phyloP scores from a whole-genome alignment of 306 rosid genomes.

The Medicago lupulina region DNA sequence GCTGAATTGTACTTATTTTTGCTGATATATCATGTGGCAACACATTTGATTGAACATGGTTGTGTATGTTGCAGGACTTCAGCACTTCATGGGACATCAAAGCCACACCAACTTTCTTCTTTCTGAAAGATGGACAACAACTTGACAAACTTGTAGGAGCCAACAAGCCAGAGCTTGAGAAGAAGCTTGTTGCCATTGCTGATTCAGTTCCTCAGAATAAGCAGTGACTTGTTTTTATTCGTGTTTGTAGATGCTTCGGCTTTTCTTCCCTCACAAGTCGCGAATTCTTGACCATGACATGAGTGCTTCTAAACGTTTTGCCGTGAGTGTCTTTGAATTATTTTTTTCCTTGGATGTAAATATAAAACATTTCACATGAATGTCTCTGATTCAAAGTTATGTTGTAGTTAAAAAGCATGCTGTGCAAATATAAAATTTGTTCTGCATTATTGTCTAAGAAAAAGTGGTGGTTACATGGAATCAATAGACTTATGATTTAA shows the following conservation, averaged over 20 bases:
- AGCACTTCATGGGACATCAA: constrained; percentile 96
- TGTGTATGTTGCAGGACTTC: constrained; percentile 72
- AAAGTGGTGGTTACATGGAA: neutral
- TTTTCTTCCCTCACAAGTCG: constrained; percentile 14
- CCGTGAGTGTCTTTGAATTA: constrained; percentile 26
- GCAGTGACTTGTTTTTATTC: constrained; percentile 41
- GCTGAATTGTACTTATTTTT: neutral
- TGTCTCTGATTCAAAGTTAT: constrained; percentile 25
- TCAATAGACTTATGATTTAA: neutral
- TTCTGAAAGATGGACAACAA: constrained; percentile 83
- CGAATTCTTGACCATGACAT: constrained; percentile 8
- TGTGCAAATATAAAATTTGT: constrained; percentile 40
- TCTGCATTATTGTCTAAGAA: constrained; percentile 25
- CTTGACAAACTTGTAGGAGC: constrained; percentile 98
- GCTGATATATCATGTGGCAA: neutral
- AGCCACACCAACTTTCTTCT: constrained; percentile 98
- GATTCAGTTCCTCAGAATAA: constrained; percentile 50
- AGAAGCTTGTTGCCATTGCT: constrained; percentile 62
- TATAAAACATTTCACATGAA: constrained; percentile 32
- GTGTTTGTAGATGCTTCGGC: neutral
- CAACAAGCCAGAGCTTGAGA: constrained; percentile 88
- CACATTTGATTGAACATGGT: constrained; percentile 34
- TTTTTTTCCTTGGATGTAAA: constrained; percentile 37
- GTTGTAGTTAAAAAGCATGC: constrained; percentile 40
- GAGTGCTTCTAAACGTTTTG: constrained; percentile 37